Base-by-base conservation (phyloP, 257 asterid species). In the Petrea volubilis region DNA sequence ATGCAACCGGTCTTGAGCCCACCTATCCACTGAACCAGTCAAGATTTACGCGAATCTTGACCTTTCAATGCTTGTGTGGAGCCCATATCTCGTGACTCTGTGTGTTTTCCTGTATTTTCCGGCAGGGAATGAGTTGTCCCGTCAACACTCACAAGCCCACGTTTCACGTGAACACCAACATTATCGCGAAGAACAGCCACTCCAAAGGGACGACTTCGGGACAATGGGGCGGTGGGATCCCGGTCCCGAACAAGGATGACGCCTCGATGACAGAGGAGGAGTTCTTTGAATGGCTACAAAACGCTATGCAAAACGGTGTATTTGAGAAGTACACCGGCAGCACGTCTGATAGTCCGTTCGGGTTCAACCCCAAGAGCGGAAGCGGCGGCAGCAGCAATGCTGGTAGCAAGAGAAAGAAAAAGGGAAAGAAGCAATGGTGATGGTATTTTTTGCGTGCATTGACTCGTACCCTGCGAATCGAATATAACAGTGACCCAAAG, bases 51-150 rank as follows among this genome's bases (percentile, higher is more conserved):
- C n/a, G n/a, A n/a, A n/a, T n/a, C n/a, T n/a, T n/a, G n/a, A n/a
- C n/a, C n/a, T n/a, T n/a, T n/a, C n/a, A n/a, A n/a, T n/a, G n/a
- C n/a, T n/a, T n/a, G n/a, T n/a, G n/a, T n/a, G n/a, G n/a, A n/a
- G n/a, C n/a, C n/a, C n/a, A n/a, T n/a, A n/a, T n/a, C n/a, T n/a
- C n/a, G n/a, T n/a, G n/a, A n/a, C n/a, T n/a, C n/a, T n/a, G n/a
- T n/a, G n/a, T n/a, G n/a, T 41, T 18, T 60, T 18, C 27, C 52
- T 53, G 40, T 43, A 70, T 67, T 49, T 0, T 67, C n/a, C n/a
- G n/a, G 47, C 72, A 95, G 99, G 99, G 96, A 68, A 86, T 95
- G 99, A 88, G 96, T 70, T 90, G 97, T 57, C 84, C 88, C 0
- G 96, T 64, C 27, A 92, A 90, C 74, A 83, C 93, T 43, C 99